A percentile compares a stretch with the other conserved stretches of the same genome.
Evolutionary conservation across 345 rosid species (phyloP).

Genomic region (Jatropha curcas): DNA sequence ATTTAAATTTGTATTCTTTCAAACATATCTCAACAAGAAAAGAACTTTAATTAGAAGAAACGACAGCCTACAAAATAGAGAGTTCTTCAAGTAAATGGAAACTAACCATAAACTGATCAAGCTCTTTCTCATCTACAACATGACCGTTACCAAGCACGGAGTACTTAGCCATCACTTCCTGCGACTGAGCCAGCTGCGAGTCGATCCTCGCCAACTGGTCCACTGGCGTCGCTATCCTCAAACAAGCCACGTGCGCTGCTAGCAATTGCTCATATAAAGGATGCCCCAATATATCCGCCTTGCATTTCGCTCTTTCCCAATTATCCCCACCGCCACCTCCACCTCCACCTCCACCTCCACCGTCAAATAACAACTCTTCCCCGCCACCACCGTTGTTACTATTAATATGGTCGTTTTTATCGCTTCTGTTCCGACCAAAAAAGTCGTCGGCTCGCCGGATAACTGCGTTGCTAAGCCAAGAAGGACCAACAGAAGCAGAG

Average conservation of each 20-base stretch:
- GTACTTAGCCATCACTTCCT: slow-evolving; percentile 41
- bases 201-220: slow-evolving; percentile 47
- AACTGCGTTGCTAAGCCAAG: slow-evolving; percentile 46
- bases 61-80: not conserved
- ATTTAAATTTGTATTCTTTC: not conserved
- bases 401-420: slow-evolving; percentile 1
- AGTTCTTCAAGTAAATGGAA: not conserved
- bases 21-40: not conserved
- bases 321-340: slow-evolving; percentile 18
- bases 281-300: slow-evolving; percentile 46
- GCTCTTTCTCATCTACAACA: slow-evolving; percentile 37
- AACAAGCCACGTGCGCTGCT: slow-evolving; percentile 37
- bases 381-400: slow-evolving; percentile 15
- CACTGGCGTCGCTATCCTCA: slow-evolving; percentile 44
- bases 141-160: slow-evolving; percentile 35
- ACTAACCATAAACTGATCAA: slow-evolving; percentile 52
- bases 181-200: slow-evolving; percentile 41
- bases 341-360: slow-evolving; percentile 13
- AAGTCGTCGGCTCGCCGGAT: slow-evolving; percentile 25
- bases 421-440: slow-evolving; percentile 7
- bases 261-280: slow-evolving; percentile 49
- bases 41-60: not conserved
- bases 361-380: slow-evolving; percentile 18
- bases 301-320: slow-evolving; percentile 45
- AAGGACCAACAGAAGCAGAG: slow-evolving; percentile 27